Evolutionary conservation across 345 rosid species (phyloP), one percentile per base, ranked within the genome.

Genomic region (Sisymbrium irio): DNA sequence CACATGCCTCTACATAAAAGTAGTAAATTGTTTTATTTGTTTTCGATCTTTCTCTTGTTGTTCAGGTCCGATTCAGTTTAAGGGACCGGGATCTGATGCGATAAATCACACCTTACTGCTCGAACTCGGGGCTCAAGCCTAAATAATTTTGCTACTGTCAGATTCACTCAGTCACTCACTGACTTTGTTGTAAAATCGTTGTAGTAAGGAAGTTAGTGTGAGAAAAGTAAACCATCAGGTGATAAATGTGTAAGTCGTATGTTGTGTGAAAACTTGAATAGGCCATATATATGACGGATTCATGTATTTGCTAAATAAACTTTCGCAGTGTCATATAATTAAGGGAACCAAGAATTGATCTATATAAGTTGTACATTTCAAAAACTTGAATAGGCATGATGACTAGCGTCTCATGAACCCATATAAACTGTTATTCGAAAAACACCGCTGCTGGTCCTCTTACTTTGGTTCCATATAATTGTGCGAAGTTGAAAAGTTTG

Each of bases 21-120:
- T 45, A 56, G 18, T 25, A 8, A 8, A 39, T 2, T 69, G 35
- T 3, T 45, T 68, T 61, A 7, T 9, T 28, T 19, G 7, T 15
- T 65, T 25, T 4, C 6, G 27, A n/a, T 19, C 0, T 32, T 53
- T 47, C 1, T 78, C 15, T 42, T 68, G 14, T n/a, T 73, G 20
- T 50, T 78, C 81, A 92, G 99, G 99, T 79, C 97, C 99, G 10
- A 86, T 95, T 77, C 99, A 95, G 75, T 95, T 95, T 35, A 76
- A 11, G 51, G 99, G 99, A 30, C 87, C 97, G 3, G 83, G 87
- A 44, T 78, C 97, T 2, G 77, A 80, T 64, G 91, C 85, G 0
- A 77, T 70, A 42, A 92, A 78, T 76, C 93, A 84, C 81, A 95
- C 98, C 9, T 77, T 92, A 35, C 77, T 85, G 49, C 78, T 92